A percentile compares a stretch with the other conserved stretches of the same genome.
Evolutionary conservation across 208 protist genomes (phyloP).

Genomic region (Vickermania spadyakhi): DNA sequence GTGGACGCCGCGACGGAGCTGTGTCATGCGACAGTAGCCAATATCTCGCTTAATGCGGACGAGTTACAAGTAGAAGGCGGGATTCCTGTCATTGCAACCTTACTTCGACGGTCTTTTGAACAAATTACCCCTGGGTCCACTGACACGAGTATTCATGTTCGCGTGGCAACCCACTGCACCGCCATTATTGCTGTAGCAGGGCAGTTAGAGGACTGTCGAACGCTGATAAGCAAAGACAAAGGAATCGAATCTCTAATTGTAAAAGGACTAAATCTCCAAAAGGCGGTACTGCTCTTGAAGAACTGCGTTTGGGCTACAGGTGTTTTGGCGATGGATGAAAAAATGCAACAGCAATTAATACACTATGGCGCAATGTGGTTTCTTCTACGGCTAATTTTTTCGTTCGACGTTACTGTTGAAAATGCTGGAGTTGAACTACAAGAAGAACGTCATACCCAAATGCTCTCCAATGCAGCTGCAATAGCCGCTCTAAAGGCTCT

Average conservation of each 20-base stretch:
- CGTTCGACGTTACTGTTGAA: slow-evolving; percentile 87
- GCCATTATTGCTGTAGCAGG: slow-evolving; percentile 64
- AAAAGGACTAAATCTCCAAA: slow-evolving; percentile 53
- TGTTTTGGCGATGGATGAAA: slow-evolving; percentile 40
- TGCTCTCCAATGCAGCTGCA: slow-evolving; percentile 69
- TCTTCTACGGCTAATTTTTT: slow-evolving; percentile 73
- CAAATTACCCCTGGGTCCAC: slow-evolving; percentile 28
- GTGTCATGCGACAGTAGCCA: slow-evolving; percentile 84
- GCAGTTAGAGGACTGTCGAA: slow-evolving; percentile 60
- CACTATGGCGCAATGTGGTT: slow-evolving; percentile 75
- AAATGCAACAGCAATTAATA: slow-evolving; percentile 58
- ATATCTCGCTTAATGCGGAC: slow-evolving; percentile 89
- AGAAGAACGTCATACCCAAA: slow-evolving; percentile 73
- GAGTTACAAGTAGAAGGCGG: slow-evolving; percentile 90
- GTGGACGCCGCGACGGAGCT: slow-evolving; percentile 81
- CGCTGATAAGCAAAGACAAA: slow-evolving; percentile 34
- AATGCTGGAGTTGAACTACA: slow-evolving; percentile 44
- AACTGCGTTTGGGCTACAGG: slow-evolving; percentile 72
- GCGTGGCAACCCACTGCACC: slow-evolving; percentile 62
- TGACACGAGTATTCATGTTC: slow-evolving; percentile 39
- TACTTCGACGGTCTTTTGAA: slow-evolving; percentile 69
- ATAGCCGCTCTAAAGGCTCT: slow-evolving; percentile 56
- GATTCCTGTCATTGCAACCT: slow-evolving; percentile 58
- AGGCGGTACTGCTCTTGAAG: slow-evolving; percentile 43
- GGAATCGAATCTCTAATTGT: slow-evolving; percentile 41